Conservation (phyloP, 495 filamentous ascomycete species). For the Lophiostoma macrostomum region DNA sequence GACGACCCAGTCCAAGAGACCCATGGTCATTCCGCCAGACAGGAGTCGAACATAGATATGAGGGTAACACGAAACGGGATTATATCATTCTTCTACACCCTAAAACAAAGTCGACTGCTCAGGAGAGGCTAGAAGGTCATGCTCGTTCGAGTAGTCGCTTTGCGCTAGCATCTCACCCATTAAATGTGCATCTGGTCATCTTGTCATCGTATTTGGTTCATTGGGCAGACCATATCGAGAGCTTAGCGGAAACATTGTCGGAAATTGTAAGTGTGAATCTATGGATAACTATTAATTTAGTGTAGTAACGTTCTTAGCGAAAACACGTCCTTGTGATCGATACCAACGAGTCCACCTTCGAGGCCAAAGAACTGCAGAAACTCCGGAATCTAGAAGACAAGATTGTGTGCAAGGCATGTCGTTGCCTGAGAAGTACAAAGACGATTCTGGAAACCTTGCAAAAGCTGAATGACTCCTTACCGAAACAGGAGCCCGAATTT, state of each 20-base stretch:
- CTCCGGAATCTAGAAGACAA: conserved; percentile 22
- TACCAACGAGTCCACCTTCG: not conserved
- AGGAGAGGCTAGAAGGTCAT: conserved; percentile 4
- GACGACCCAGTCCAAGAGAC: not conserved
- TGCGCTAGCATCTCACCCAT: conserved; percentile 2
- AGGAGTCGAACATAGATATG: conserved; percentile 13
- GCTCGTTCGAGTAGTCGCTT: not conserved
- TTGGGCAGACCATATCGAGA: conserved; percentile 19
- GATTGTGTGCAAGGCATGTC: conserved; percentile 1
- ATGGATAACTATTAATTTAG: not conserved
- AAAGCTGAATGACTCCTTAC: not conserved
- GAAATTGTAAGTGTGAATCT: conserved; percentile 4
- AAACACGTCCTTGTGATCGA: conserved; percentile 10
- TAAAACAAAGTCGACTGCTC: not conserved
- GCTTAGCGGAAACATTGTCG: not conserved
- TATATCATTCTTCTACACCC: conserved; percentile 9
- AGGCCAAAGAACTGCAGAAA: conserved; percentile 6
- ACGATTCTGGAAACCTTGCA: not conserved
- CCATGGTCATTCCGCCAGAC: conserved; percentile 26
- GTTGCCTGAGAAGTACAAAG: conserved; percentile 5
- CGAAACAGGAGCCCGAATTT: not conserved
- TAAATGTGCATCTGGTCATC: conserved; percentile 19
- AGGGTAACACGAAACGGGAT: not conserved
- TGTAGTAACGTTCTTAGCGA: not conserved
- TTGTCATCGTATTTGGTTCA: conserved; percentile 9